phyloP scores from a whole-genome alignment of 2,329 filamentous ascomycete genomes.

The Endocalyx cinctus region DNA sequence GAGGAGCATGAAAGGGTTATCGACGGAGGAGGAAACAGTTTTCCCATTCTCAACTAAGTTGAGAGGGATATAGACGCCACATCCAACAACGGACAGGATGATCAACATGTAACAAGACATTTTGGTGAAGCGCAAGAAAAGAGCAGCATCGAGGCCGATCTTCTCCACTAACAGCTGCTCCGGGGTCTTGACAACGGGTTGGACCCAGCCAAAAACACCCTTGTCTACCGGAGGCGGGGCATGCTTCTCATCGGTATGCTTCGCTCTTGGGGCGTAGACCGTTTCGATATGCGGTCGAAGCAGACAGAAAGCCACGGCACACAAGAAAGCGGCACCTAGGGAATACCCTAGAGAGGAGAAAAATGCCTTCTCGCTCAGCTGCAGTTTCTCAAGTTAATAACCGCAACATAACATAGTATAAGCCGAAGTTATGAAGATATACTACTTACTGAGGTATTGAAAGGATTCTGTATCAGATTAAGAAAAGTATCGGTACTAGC shows the following conservation, averaged over 20 bases:
- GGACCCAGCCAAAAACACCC: slow-evolving; percentile 78
- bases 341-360: slow-evolving; percentile 76
- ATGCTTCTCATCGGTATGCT: slow-evolving; percentile 60
- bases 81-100: slow-evolving; percentile 65
- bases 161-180: slow-evolving; percentile 72
- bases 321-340: slow-evolving; percentile 63
- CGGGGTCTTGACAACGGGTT: slow-evolving; percentile 71
- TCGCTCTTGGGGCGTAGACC: slow-evolving; percentile 79
- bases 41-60: slow-evolving; percentile 54
- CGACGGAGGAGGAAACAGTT: slow-evolving; percentile 13
- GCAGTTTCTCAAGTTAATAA: slow-evolving; percentile 1
- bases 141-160: slow-evolving; percentile 80
- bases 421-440: neutral
- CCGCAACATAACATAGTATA: slow-evolving; percentile 1
- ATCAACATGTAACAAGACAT: slow-evolving; percentile 91
- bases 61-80: slow-evolving; percentile 73
- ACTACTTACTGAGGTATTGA: slow-evolving; percentile 36
- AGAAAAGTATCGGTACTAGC: slow-evolving; percentile 35
- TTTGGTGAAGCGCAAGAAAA: slow-evolving; percentile 79
- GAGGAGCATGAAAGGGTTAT: slow-evolving; percentile 50
- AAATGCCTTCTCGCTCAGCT: slow-evolving; percentile 53
- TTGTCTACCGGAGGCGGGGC: slow-evolving; percentile 79
- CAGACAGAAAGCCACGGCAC: slow-evolving; percentile 77
- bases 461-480: slow-evolving; percentile 44
- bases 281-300: slow-evolving; percentile 79